Evolutionary conservation across 768 basidiomycete genomes (phyloP).

Genomic region (Exidia glandulosa): DNA sequence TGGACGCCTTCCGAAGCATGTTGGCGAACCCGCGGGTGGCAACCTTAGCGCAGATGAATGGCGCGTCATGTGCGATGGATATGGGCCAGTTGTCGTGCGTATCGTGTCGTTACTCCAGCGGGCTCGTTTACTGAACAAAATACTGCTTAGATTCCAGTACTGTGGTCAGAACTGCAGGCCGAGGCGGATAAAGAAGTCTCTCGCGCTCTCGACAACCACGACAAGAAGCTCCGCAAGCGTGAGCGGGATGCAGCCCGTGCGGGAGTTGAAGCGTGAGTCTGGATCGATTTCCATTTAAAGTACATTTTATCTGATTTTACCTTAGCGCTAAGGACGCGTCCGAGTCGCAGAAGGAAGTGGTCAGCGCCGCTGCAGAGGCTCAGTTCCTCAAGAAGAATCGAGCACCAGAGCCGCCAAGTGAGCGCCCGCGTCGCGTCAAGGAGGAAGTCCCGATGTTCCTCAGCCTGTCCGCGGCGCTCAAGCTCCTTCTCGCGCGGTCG

Average conservation of each 20-base stretch:
- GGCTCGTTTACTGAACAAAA: neutral
- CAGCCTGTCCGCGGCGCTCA: conserved; percentile 11
- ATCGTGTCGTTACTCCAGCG: neutral
- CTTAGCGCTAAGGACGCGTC: no score
- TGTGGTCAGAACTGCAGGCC: no score
- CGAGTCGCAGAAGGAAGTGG: no score
- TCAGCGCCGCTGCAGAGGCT: no score
- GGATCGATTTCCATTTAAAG: no score
- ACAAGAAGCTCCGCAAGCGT: no score
- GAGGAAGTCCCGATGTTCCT: conserved; percentile 6
- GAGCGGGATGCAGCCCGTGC: no score
- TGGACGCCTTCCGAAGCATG: conserved; percentile 14
- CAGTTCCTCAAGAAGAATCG: neutral
- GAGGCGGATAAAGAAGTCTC: no score
- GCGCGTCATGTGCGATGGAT: conserved; percentile 7
- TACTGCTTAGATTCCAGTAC: neutral
- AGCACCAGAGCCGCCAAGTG: neutral
- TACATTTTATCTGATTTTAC: no score
- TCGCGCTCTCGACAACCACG: no score
- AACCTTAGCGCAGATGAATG: conserved; percentile 26
- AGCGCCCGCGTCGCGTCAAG: neutral
- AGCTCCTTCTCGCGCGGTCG: conserved; percentile 4
- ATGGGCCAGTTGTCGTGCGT: conserved; percentile 1
- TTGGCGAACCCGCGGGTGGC: conserved; percentile 23
- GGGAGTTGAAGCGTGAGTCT: no score